Conservation (phyloP, 164 flowering plant species). For the Dillenia turbinata region DNA sequence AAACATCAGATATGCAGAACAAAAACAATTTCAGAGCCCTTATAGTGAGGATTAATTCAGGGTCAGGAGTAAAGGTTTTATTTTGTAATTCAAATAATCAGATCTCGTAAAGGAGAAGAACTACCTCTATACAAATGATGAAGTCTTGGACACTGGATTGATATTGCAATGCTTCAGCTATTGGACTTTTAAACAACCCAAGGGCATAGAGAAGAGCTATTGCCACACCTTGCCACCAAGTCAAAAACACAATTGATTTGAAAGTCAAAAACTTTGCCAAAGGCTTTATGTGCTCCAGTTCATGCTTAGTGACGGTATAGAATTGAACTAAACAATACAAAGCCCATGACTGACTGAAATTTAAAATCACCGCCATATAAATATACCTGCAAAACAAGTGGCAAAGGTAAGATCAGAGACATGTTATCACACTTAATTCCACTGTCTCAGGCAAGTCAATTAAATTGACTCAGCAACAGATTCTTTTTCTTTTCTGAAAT, state of each 20-base stretch:
- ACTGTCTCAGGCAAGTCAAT: no score
- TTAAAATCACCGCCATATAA: constrained; percentile 87
- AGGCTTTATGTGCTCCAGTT: constrained; percentile 84
- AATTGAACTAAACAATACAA: constrained; percentile 93
- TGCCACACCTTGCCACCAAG: constrained; percentile 99
- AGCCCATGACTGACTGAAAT: constrained; percentile 99
- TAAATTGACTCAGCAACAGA: no score
- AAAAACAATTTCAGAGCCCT: no score
- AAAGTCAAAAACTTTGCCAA: constrained; percentile 83
- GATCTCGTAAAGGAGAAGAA: not conserved
- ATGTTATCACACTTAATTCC: no score
- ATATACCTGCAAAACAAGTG: constrained; percentile 61
- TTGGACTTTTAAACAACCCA: constrained; percentile 80
- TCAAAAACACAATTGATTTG: constrained; percentile 93
- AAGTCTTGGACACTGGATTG: constrained; percentile 91
- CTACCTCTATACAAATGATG: constrained; percentile 98
- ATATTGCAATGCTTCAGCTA: constrained; percentile 81
- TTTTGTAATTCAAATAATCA: no score
- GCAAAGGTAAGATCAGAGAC: not conserved
- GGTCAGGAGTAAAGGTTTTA: no score
- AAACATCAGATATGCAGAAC: no score
- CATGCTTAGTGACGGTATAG: constrained; percentile 78
- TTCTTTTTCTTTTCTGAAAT: no score
- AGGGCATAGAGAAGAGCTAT: constrained; percentile 72
- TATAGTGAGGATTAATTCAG: no score